Evolutionary conservation across 208 protist genomes (phyloP).

Genomic region (Leishmania aethiopica): DNA sequence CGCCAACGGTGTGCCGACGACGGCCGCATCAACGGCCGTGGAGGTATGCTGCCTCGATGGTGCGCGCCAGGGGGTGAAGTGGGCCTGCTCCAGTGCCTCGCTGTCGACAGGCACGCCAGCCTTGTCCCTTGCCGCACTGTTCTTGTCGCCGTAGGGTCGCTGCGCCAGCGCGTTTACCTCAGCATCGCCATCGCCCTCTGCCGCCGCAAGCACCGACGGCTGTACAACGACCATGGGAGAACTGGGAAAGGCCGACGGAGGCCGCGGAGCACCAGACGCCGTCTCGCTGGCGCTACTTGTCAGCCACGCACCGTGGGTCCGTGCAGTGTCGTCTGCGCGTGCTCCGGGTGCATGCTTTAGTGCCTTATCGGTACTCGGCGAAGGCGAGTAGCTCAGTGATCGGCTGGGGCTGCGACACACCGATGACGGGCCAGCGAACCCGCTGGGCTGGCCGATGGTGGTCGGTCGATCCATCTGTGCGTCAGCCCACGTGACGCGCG

Average conservation of each 20-base stretch:
- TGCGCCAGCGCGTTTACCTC: not conserved
- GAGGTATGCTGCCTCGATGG: not conserved
- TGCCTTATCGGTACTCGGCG: constrained; percentile 5
- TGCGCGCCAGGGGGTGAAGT: not conserved
- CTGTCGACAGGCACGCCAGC: not conserved
- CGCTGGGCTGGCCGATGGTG: not conserved
- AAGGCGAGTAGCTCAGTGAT: constrained; percentile 35
- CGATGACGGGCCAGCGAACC: not conserved
- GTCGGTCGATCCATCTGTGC: not conserved
- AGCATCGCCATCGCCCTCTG: not conserved
- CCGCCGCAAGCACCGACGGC: constrained; percentile 11
- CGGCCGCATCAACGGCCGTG: not conserved
- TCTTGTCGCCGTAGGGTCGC: not conserved
- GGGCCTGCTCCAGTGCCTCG: not conserved
- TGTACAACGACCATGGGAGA: constrained; percentile 17
- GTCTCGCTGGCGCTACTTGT: not conserved
- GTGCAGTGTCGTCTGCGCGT: not conserved
- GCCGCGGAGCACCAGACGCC: not conserved
- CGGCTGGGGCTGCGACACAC: constrained; percentile 19
- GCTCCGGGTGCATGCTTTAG: not conserved
- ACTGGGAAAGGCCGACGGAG: not conserved
- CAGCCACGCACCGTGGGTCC: not conserved
- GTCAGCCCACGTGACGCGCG: not conserved
- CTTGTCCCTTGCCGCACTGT: not conserved
- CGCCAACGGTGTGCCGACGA: not conserved